Conservation (phyloP, 2,329 filamentous ascomycete species). For the Neopestalotiopsis clavispora region DNA sequence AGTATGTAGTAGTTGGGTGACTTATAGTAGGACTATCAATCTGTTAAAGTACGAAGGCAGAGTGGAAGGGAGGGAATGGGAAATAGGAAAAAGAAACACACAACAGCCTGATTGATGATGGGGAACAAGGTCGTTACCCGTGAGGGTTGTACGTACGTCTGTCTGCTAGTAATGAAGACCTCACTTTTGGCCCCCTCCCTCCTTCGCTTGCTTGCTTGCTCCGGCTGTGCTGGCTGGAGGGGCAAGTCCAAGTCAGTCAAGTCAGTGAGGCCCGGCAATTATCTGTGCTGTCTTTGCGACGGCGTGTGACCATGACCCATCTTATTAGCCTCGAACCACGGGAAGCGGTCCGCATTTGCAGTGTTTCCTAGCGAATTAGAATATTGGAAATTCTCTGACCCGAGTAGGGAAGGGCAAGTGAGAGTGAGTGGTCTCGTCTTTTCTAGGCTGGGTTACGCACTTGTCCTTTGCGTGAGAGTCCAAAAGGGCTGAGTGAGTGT, state of each 20-base stretch:
- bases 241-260: not conserved
- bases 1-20: not conserved
- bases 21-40: not conserved
- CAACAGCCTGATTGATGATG: not conserved
- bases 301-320: conserved; percentile 16
- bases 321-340: conserved; percentile 31
- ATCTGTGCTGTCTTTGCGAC: conserved; percentile 1
- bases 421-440: conserved; percentile 16
- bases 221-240: not conserved
- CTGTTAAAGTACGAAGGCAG: not conserved
- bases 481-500: too few relatives aligned
- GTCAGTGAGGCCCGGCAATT: not conserved
- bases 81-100: not conserved
- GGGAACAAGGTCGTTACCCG: too few relatives aligned
- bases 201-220: not conserved
- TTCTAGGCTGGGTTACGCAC: conserved; percentile 18
- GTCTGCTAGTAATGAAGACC: too few relatives aligned
- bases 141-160: not conserved
- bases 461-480: not conserved
- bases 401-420: too few relatives aligned
- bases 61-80: too few relatives aligned
- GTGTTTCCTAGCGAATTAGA: conserved; percentile 30
- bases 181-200: too few relatives aligned
- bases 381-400: not conserved
- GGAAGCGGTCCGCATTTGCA: conserved; percentile 44